These are phyloP conservation scores for Fistulinella prunicolor DNA, from an alignment of 768 basidiomycete genomes.

Conservation along the genomic window DNA sequence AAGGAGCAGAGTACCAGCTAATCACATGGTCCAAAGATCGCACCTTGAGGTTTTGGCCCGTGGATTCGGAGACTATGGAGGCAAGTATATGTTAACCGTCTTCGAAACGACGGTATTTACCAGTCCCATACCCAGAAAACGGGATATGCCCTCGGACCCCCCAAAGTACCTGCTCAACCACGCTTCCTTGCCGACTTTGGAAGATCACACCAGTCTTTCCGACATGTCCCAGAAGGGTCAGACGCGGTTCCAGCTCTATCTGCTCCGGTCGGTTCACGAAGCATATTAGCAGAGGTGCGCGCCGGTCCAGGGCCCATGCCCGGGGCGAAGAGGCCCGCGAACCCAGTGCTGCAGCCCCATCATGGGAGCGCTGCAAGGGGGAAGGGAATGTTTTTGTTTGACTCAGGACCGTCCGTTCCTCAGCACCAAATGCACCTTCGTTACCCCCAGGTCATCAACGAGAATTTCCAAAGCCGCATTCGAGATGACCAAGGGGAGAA, in stretches of 20 bases:
- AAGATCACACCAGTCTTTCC: slow-evolving; percentile 45
- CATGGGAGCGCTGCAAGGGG: slow-evolving; percentile 33
- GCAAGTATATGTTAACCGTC: slow-evolving; percentile 33
- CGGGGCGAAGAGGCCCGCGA: slow-evolving; percentile 19
- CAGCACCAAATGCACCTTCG: slow-evolving; percentile 34
- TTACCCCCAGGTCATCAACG: slow-evolving; percentile 18
- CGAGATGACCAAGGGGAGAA: slow-evolving; percentile 16
- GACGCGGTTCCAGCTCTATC: slow-evolving; percentile 49
- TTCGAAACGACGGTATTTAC: slow-evolving; percentile 9
- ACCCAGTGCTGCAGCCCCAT: slow-evolving; percentile 33
- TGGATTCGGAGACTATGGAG: slow-evolving; percentile 67
- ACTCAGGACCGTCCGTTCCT: slow-evolving; percentile 33
- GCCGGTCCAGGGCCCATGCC: slow-evolving; percentile 41
- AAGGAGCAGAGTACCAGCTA: slow-evolving; percentile 55
- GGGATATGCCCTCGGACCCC: slow-evolving; percentile 38
- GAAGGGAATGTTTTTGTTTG: slow-evolving; percentile 26
- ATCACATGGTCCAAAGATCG: slow-evolving; percentile 90
- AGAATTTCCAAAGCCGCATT: slow-evolving; percentile 8
- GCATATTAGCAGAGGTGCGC: slow-evolving; percentile 69
- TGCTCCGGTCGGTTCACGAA: slow-evolving; percentile 63
- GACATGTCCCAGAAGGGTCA: slow-evolving; percentile 48
- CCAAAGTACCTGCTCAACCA: slow-evolving; percentile 24
- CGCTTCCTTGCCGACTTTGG: slow-evolving; percentile 19
- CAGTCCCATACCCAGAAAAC: slow-evolving; percentile 41
- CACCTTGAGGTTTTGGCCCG: slow-evolving; percentile 88